Percentiles rank a stretch among this genome's conserved stretches.
Evolutionary conservation across 2,329 filamentous ascomycete species (phyloP).

Genomic region (Fusarium oligoseptatum): DNA sequence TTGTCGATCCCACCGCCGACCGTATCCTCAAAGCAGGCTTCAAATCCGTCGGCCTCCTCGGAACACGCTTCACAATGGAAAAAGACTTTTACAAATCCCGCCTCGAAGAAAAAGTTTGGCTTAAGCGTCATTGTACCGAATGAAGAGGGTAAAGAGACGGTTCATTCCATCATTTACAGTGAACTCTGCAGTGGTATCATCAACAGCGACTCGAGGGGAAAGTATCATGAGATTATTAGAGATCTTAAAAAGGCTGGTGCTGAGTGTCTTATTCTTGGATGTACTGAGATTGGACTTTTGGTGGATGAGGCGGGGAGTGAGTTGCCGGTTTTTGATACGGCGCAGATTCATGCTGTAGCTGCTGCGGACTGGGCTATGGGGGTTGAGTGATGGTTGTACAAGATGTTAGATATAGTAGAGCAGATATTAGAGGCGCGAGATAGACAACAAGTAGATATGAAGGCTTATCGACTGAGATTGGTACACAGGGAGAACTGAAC

Average conservation of each 20-base stretch:
- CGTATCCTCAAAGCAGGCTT: conserved; percentile 25
- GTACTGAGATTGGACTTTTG: conserved; percentile 44
- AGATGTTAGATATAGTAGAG: neutral
- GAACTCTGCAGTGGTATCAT: conserved; percentile 43
- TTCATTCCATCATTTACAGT: conserved; percentile 38
- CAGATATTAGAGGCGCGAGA: neutral
- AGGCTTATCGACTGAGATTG: neutral
- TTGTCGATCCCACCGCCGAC: conserved; percentile 42
- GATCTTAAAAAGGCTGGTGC: conserved; percentile 28
- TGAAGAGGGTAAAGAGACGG: conserved; percentile 3
- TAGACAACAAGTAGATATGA: neutral
- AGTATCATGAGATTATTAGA: conserved; percentile 23
- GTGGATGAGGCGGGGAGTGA: conserved; percentile 21
- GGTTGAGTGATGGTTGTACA: neutral
- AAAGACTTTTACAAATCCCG: conserved; percentile 42
- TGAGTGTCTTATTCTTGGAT: conserved; percentile 44
- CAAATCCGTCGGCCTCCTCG: conserved; percentile 33
- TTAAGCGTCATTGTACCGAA: conserved; percentile 26
- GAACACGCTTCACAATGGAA: conserved; percentile 45
- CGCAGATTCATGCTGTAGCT: conserved; percentile 38
- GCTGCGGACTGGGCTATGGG: conserved; percentile 45
- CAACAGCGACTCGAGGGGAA: conserved; percentile 19
- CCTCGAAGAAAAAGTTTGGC: conserved; percentile 11
- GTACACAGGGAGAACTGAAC: neutral
- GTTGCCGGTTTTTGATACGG: conserved; percentile 43